Conservation (phyloP, 108 stramenopile genomes). For the Skeletonema menzelii region DNA sequence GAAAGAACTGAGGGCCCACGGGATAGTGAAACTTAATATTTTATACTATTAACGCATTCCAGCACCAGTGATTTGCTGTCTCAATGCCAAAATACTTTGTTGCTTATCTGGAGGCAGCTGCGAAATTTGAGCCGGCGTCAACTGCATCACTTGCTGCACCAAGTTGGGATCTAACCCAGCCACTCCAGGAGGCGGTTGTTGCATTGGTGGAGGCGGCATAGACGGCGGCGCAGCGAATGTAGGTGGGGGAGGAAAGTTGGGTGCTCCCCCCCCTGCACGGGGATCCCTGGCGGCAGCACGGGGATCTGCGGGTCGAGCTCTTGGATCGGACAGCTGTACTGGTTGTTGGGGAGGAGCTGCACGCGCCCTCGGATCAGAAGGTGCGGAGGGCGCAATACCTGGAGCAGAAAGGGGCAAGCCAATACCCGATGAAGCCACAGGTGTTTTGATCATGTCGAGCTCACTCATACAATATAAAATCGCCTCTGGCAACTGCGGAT, state of each 20-base stretch:
- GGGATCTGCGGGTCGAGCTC: conserved; percentile 37
- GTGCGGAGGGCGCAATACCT: conserved; percentile 30
- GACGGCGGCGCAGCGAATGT: conserved; percentile 23
- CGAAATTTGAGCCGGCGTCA: conserved; percentile 78
- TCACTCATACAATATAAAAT: conserved; percentile 84
- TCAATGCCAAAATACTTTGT: conserved; percentile 81
- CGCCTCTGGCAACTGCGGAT: conserved; percentile 92
- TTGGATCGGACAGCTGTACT: conserved; percentile 15
- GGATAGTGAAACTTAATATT: background rate
- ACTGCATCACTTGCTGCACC: conserved; percentile 88
- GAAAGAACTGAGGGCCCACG: no score
- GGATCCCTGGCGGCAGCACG: conserved; percentile 32
- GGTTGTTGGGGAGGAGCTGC: conserved; percentile 25
- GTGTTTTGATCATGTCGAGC: conserved; percentile 90
- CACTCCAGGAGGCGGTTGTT: conserved; percentile 20
- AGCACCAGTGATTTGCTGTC: conserved; percentile 76
- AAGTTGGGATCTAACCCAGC: conserved; percentile 77
- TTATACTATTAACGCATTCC: conserved; percentile 1
- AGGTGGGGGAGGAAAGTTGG: conserved; percentile 36
- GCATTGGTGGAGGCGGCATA: conserved; percentile 51
- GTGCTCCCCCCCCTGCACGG: conserved; percentile 24
- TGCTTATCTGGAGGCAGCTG: conserved; percentile 89
- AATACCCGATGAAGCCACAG: conserved; percentile 48
- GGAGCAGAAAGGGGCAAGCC: conserved; percentile 17
- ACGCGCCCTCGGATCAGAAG: conserved; percentile 58